Evolutionary conservation across 495 filamentous ascomycete genomes (phyloP), one percentile per base, ranked within the genome.

Genomic region (Amniculicola lignicola): DNA sequence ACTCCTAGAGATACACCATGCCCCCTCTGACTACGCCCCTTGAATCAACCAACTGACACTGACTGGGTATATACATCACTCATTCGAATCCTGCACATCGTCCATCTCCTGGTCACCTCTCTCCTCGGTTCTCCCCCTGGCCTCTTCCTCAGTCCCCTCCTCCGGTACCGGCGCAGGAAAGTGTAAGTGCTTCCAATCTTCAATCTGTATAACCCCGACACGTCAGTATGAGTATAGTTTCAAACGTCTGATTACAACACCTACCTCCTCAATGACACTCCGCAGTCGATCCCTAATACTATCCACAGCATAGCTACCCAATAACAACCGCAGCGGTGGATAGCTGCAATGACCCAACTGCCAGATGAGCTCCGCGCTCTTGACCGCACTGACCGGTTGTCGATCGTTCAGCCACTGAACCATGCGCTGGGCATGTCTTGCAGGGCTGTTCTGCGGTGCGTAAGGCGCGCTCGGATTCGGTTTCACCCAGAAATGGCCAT

Each of bases 301-400:
- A 72, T 98, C 92, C 27, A 97, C 90, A 0, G 93, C 93, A 72
- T 94, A 96, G 36, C 85, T 90, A 0, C 93, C 93, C 50, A 98
- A 67, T 48, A 96, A 76, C 57, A 98, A 70, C 21, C 93, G 70
- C 51, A 98, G 65, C 0, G 93, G 93, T 41, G 93, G 93, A 65
- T 90, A 94, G 14, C 79, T 82, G 70, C 93, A 97, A 72, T 97
- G 93, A 0, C 84, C 93, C 33, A 97, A 74, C 76, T 97, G 89
- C 93, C 93, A 97, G 6, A 96, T 86, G 56, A 96, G 74, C 76
- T 96, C 88, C n/a, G 91, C 91, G 51, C 89, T 89, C 71, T 93
- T 93, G 42, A 95, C 85, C 9, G 89, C 90, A 62, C 87, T 94
- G 7, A 89, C 92, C 2, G 92, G 93, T 71, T 96, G 90, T 51